Base-by-base conservation (phyloP, 768 basidiomycete genomes). In the Mycena latifolia region DNA sequence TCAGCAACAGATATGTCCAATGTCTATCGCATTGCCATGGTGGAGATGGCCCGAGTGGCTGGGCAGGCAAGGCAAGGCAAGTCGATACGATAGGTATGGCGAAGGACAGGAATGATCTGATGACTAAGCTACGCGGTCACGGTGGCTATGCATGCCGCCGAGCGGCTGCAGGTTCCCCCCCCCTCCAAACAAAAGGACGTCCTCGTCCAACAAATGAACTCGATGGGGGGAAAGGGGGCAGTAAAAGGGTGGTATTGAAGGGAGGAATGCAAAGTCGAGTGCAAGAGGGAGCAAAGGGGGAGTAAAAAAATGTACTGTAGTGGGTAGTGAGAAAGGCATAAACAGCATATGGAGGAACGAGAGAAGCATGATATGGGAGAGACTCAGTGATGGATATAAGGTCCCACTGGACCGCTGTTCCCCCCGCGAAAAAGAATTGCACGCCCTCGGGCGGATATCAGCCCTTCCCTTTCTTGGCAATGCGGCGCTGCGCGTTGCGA, bases 41-140 rank as follows among this genome's bases (percentile, higher is more conserved):
- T n/a, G n/a, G n/a, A n/a, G n/a, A n/a, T n/a, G n/a, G n/a, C n/a
- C n/a, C n/a, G n/a, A n/a, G n/a, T n/a, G n/a, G n/a, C n/a, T n/a
- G n/a, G n/a, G n/a, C n/a, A n/a, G n/a, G n/a, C n/a, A n/a, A n/a
- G n/a, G n/a, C n/a, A n/a, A n/a, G n/a, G n/a, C n/a, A n/a, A n/a
- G n/a, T n/a, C n/a, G n/a, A n/a, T n/a, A n/a, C n/a, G n/a, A n/a
- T n/a, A n/a, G n/a, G n/a, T n/a, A n/a, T n/a, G n/a, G n/a, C n/a
- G n/a, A n/a, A n/a, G n/a, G n/a, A n/a, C n/a, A n/a, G n/a, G n/a
- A n/a, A n/a, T n/a, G n/a, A n/a, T n/a, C n/a, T n/a, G n/a, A n/a
- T n/a, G n/a, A n/a, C n/a, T 46, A 46, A 46, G 45, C 45, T 46
- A 46, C 45, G 45, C n/a, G 20, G 45, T 46, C 45, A 41, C 39